These are phyloP conservation scores for Malassezia nana DNA, from an alignment of 1,284 basidiomycete species.

Conservation along the genomic window DNA sequence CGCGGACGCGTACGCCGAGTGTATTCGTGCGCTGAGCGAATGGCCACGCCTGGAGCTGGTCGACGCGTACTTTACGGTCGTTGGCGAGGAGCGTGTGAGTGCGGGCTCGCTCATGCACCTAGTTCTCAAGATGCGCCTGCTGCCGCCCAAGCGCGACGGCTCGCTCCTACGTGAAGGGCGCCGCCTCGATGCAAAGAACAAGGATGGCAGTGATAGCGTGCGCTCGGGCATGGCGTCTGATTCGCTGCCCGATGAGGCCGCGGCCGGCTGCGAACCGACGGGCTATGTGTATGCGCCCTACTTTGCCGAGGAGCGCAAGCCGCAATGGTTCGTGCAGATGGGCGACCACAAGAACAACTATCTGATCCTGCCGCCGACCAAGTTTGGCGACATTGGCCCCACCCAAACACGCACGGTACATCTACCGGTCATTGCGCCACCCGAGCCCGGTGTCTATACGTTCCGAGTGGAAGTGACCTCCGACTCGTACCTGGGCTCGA, in stretches of 20 bases:
- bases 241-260: constrained; percentile 27
- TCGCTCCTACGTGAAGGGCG: constrained; percentile 30
- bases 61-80: constrained; percentile 69
- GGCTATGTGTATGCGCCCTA: constrained; percentile 78
- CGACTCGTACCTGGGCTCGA: constrained; percentile 77
- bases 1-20: constrained; percentile 53
- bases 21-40: constrained; percentile 60
- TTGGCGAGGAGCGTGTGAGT: constrained; percentile 76
- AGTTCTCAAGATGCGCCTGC: constrained; percentile 67
- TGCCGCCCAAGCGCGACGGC: constrained; percentile 52
- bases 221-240: constrained; percentile 20
- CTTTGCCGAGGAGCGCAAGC: constrained; percentile 60
- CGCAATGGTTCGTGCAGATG: constrained; percentile 55
- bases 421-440: constrained; percentile 89
- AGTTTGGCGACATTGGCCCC: constrained; percentile 57
- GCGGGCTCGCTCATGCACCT: constrained; percentile 83
- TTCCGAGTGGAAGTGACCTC: constrained; percentile 78
- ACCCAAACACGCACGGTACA: constrained; percentile 71
- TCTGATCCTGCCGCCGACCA: constrained; percentile 79
- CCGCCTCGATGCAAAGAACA: constrained; percentile 38
- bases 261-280: constrained; percentile 49
- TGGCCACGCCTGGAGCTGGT: constrained; percentile 76
- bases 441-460: constrained; percentile 69
- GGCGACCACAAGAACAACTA: constrained; percentile 82
- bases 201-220: constrained; percentile 46